These are phyloP conservation scores for Tricholoma furcatifolium DNA, from an alignment of 768 basidiomycete genomes.

Conservation along the genomic window DNA sequence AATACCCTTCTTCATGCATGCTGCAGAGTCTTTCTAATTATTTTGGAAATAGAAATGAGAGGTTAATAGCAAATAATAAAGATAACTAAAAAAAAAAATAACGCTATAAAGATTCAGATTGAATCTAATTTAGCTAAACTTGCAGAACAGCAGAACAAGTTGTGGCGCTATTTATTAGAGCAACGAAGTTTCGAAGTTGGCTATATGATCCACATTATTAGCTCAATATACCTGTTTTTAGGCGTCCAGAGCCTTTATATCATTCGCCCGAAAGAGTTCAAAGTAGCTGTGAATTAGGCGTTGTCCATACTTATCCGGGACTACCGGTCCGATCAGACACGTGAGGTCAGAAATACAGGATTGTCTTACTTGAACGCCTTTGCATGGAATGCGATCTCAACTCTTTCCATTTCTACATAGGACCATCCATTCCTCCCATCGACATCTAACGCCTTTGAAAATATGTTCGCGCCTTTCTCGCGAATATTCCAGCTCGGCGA, in stretches of 20 bases:
- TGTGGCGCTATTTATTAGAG: too few relatives aligned
- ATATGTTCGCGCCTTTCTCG: conserved; percentile 1
- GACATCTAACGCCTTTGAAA: not conserved
- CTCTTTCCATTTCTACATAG: not conserved
- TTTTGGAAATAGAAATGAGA: too few relatives aligned
- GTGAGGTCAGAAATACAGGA: not conserved
- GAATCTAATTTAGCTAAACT: too few relatives aligned
- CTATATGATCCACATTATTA: too few relatives aligned
- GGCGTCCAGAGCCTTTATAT: too few relatives aligned
- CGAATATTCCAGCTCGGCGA: conserved; percentile 28
- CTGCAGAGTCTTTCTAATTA: not conserved
- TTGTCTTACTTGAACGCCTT: not conserved
- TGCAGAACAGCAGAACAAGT: too few relatives aligned
- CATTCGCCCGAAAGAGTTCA: too few relatives aligned
- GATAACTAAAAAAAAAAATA: too few relatives aligned
- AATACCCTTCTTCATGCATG: conserved; percentile 10
- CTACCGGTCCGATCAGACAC: not conserved
- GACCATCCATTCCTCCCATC: not conserved
- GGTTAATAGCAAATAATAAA: too few relatives aligned
- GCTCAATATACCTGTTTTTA: too few relatives aligned
- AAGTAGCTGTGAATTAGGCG: not conserved
- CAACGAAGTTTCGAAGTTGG: too few relatives aligned
- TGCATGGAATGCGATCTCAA: conserved; percentile 9
- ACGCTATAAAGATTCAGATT: too few relatives aligned
- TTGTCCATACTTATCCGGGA: not conserved